A percentile compares a stretch with the other conserved stretches of the same genome.
phyloP scores from a whole-genome alignment of 2,329 filamentous ascomycete genomes.

The Didymella keratinophila region DNA sequence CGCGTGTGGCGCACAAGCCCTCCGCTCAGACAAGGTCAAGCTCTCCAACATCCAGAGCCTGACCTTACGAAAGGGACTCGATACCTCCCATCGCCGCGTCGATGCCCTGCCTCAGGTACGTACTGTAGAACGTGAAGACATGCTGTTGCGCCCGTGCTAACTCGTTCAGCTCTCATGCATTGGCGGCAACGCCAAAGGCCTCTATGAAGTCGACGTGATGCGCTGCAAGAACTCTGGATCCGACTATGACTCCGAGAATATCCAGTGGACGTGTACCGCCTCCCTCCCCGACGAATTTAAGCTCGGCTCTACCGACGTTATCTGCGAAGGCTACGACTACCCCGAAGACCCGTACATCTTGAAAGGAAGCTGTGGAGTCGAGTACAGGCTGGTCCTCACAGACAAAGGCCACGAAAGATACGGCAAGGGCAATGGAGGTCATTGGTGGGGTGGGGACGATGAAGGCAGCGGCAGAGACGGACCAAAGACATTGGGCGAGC shows the following conservation, averaged over 20 bases:
- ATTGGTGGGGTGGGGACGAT: conserved; percentile 46
- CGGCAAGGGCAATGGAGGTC: conserved; percentile 61
- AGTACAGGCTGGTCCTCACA: conserved; percentile 83
- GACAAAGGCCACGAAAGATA: conserved; percentile 76
- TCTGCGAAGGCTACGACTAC: conserved; percentile 86
- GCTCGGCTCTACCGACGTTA: conserved; percentile 85
- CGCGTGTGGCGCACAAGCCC: conserved; percentile 40
- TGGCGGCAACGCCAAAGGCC: conserved; percentile 65
- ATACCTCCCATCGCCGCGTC: conserved; percentile 79
- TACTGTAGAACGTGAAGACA: background rate
- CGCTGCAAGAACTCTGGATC: conserved; percentile 87
- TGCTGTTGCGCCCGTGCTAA: conserved; percentile 19
- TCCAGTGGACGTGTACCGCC: conserved; percentile 90
- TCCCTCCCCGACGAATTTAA: conserved; percentile 69
- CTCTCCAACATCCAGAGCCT: conserved; percentile 76
- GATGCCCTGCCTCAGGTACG: conserved; percentile 69
- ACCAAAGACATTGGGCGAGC: conserved; percentile 40
- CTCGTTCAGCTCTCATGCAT: conserved; percentile 72
- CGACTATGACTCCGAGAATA: conserved; percentile 81
- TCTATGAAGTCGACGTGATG: conserved; percentile 82
- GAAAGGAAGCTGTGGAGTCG: conserved; percentile 90
- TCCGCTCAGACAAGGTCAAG: conserved; percentile 61
- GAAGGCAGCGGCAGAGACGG: conserved; percentile 53
- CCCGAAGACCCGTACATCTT: conserved; percentile 85
- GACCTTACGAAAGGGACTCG: conserved; percentile 73